Conservation (phyloP, 371 early-diverging fungal genomes). For the Phascolomyces articulosus region DNA sequence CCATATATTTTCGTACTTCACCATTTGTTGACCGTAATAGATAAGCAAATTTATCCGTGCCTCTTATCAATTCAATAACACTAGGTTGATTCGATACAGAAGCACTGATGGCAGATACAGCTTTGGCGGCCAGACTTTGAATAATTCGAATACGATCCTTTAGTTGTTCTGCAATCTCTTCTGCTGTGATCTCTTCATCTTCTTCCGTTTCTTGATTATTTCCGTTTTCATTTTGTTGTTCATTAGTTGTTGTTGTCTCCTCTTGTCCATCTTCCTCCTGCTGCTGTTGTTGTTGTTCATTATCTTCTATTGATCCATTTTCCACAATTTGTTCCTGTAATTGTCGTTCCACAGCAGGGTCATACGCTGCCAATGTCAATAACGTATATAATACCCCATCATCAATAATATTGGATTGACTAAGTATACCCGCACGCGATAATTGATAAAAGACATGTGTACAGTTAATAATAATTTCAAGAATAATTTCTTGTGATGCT, state of each 20-base stretch:
- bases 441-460: conserved; percentile 47
- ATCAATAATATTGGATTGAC: conserved; percentile 36
- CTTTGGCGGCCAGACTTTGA: conserved; percentile 46
- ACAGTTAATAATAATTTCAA: conserved; percentile 48
- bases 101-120: conserved; percentile 47
- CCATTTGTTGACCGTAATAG: conserved; percentile 35
- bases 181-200: not conserved
- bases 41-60: conserved; percentile 30
- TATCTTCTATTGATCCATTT: not conserved
- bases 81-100: conserved; percentile 37
- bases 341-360: conserved; percentile 12
- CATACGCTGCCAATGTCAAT: conserved; percentile 35
- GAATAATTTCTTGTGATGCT: conserved; percentile 23
- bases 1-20: conserved; percentile 57
- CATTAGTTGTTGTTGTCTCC: no score
- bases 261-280: not conserved
- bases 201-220: not conserved
- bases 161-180: conserved; percentile 20
- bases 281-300: conserved; percentile 1
- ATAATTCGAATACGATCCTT: conserved; percentile 31
- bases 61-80: conserved; percentile 41
- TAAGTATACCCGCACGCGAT: conserved; percentile 46
- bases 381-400: conserved; percentile 44
- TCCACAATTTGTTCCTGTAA: no score
- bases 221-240: no score